Base-by-base conservation (phyloP, 192 early-diverging fungal species). In the Lobosporangium transversale region DNA sequence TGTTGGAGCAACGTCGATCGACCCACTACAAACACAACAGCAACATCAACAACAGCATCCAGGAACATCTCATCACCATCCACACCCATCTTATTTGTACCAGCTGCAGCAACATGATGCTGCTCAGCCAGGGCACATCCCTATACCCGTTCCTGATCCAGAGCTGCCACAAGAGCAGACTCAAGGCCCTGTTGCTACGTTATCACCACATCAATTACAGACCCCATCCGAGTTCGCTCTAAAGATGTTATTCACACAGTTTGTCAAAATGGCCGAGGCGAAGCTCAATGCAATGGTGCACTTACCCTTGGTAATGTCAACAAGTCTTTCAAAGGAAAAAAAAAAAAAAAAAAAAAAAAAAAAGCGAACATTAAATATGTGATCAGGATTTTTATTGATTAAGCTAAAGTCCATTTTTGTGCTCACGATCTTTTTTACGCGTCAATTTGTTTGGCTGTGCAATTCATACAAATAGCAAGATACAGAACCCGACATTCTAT, bases 381-480 rank as follows among this genome's bases (percentile, higher is more conserved):
- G 48, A 53, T 52, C 20, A 27, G 10, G 50, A 52, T 27, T 53
- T 3, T 3, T 7, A 8, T 53, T 21, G 51, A 18, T 11, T 14
- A 1, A 53, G 6, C 51, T 31, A 30, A 3, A 15, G 20, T 24
- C n/a, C 50, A 51, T 47, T 45, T 14, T 45, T 20, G 15, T 20
- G 4, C 4, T 3, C 44, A 20, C 44, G 44, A 4, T 20, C 15
- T 45, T 45, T 20, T 42, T 42, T 15, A 42, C 37, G 37, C 9
- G 7, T 31, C 26, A 14, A n/a, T 51, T 33, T 20, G 44, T n/a
- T 23, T 51, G 11, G 50, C 4, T 35, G 30, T 32, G 23, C n/a
- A n/a, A n/a, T n/a, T n/a, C n/a, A n/a, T n/a, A n/a, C n/a, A 54
- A 53, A 52, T 43, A 73, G 48, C 63, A 90, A 87, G 91, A 94